Conservation (phyloP, 345 rosid species). For the Mangifera indica region DNA sequence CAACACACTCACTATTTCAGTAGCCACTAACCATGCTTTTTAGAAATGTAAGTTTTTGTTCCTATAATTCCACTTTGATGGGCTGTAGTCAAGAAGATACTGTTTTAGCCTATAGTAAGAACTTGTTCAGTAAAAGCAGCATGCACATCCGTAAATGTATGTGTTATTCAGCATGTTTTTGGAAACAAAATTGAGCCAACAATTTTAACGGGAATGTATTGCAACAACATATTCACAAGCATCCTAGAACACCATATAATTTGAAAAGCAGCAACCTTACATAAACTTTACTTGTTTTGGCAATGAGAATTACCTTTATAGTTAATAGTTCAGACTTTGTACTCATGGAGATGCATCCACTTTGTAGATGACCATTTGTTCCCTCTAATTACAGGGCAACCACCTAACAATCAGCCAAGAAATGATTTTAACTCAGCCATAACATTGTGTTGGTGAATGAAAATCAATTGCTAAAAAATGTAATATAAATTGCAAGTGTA, state of each 20-base stretch:
- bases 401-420: conserved; percentile 46
- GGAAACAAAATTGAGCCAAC: neutral
- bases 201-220: neutral
- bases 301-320: conserved; percentile 18
- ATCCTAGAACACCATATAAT: neutral
- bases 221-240: neutral
- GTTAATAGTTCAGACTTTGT: conserved; percentile 35
- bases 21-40: neutral
- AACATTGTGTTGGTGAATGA: neutral
- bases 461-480: neutral
- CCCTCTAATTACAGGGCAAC: conserved; percentile 87
- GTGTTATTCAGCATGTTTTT: neutral
- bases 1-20: neutral
- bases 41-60: neutral
- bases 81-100: too few species aligned
- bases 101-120: too few species aligned
- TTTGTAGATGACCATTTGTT: conserved; percentile 95
- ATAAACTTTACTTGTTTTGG: neutral
- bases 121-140: too few species aligned
- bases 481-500: neutral
- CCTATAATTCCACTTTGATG: too few species aligned
- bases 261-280: neutral
- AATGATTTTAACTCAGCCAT: neutral
- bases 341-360: conserved; percentile 85
- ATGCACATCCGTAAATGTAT: neutral